Conservation (phyloP, 768 basidiomycete genomes). For the Lyophyllum shimeji region DNA sequence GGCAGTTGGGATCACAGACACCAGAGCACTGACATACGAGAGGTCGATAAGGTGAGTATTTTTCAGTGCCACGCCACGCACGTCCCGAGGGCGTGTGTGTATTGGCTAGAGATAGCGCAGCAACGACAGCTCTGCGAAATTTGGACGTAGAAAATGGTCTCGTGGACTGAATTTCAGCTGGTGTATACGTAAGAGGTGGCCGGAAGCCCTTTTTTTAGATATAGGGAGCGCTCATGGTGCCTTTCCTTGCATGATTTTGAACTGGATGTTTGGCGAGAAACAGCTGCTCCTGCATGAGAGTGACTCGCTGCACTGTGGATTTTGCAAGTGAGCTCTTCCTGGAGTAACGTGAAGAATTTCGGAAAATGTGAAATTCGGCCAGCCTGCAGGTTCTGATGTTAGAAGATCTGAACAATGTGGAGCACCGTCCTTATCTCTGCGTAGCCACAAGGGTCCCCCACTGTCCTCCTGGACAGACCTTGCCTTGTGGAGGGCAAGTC, state of each 20-base stretch:
- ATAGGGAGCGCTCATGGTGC: neutral
- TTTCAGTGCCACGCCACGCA: neutral
- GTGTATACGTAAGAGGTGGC: too few species aligned
- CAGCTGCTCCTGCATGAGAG: neutral
- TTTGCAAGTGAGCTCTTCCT: neutral
- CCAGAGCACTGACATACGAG: too few species aligned
- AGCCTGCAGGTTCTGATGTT: neutral
- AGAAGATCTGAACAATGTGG: neutral
- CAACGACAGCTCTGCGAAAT: neutral
- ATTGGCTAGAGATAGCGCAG: neutral
- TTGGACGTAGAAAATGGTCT: too few species aligned
- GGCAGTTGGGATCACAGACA: too few species aligned
- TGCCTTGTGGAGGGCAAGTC: neutral
- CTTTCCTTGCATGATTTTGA: neutral
- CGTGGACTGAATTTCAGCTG: too few species aligned
- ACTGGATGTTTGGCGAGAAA: neutral
- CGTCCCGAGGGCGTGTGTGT: neutral
- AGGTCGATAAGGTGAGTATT: neutral
- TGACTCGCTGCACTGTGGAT: neutral
- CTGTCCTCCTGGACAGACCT: neutral
- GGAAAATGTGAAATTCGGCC: neutral
- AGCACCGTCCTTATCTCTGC: neutral
- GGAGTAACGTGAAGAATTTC: too few species aligned
- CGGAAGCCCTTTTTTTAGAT: too few species aligned
- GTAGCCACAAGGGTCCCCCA: neutral